Conservation (phyloP, 192 early-diverging fungal species). For the Chytriomyces sp. region DNA sequence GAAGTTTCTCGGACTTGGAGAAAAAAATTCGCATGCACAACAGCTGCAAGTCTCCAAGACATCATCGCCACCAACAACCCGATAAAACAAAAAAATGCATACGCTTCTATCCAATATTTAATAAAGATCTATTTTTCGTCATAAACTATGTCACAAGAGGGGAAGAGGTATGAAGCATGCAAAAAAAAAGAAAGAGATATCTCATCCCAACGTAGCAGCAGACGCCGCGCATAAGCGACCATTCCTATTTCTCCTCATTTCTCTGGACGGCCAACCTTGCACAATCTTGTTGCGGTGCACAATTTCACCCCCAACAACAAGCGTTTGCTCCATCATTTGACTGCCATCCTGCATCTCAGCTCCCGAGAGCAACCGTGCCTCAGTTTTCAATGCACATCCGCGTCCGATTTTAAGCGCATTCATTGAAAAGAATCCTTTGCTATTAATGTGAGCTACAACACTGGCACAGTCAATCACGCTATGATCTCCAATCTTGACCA, state of each 20-base stretch:
- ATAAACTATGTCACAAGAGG: too few relatives aligned
- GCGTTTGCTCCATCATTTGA: slow-evolving; percentile 45
- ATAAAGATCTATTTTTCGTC: too few relatives aligned
- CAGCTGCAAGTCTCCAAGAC: too few relatives aligned
- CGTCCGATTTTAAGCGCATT: slow-evolving; percentile 47
- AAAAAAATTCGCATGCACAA: too few relatives aligned
- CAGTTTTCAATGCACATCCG: slow-evolving; percentile 42
- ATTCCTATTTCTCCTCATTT: neutral
- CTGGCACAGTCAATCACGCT: slow-evolving; percentile 48
- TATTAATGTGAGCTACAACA: slow-evolving; percentile 50
- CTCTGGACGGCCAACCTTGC: slow-evolving; percentile 48
- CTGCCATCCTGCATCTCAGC: slow-evolving; percentile 40
- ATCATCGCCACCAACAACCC: too few relatives aligned
- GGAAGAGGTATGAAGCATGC: too few relatives aligned
- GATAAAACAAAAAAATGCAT: too few relatives aligned
- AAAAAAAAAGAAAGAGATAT: too few relatives aligned
- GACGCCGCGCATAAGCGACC: too few relatives aligned
- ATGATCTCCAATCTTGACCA: slow-evolving; percentile 49
- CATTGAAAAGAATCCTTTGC: slow-evolving; percentile 48
- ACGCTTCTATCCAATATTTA: too few relatives aligned
- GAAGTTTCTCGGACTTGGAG: too few relatives aligned
- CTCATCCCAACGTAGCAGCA: too few relatives aligned
- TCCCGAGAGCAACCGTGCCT: slow-evolving; percentile 49
- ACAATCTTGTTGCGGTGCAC: slow-evolving; percentile 32
- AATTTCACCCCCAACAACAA: slow-evolving; percentile 48